Evolutionary conservation across 2,329 filamentous ascomycete genomes (phyloP).

Genomic region (Pseudogymnoascus sp.): DNA sequence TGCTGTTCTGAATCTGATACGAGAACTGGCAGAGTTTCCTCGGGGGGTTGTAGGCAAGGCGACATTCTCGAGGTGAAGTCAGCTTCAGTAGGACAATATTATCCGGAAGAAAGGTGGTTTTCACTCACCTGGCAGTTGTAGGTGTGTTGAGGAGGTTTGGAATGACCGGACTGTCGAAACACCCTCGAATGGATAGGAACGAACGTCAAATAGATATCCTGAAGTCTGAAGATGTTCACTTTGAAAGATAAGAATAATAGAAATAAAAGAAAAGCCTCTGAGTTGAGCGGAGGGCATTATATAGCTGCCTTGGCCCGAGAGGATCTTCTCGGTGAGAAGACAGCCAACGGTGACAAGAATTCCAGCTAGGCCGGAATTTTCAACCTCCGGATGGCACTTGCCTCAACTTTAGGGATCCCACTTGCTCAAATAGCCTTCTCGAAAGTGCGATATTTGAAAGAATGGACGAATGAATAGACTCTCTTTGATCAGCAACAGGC

Average conservation of each 20-base stretch:
- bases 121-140: not conserved
- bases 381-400: not conserved
- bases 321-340: not conserved
- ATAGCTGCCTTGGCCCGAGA: not conserved
- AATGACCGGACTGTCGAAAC: not conserved
- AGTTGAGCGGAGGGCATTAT: not conserved
- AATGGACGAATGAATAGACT: not conserved
- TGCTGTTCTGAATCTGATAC: too few species aligned
- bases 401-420: not conserved
- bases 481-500: not conserved
- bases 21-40: not conserved
- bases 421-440: not conserved
- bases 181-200: not conserved
- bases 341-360: not conserved
- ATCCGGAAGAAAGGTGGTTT: not conserved
- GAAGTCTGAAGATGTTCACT: not conserved
- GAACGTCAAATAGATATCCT: not conserved
- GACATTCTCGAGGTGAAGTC: not conserved
- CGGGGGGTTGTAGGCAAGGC: not conserved
- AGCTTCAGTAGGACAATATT: not conserved
- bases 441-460: not conserved
- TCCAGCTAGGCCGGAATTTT: not conserved
- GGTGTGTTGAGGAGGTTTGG: too few species aligned
- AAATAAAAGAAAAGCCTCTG: not conserved
- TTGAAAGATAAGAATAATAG: not conserved